Evolutionary conservation across 495 filamentous ascomycete species (phyloP).

Genomic region (Podospora anserina): DNA sequence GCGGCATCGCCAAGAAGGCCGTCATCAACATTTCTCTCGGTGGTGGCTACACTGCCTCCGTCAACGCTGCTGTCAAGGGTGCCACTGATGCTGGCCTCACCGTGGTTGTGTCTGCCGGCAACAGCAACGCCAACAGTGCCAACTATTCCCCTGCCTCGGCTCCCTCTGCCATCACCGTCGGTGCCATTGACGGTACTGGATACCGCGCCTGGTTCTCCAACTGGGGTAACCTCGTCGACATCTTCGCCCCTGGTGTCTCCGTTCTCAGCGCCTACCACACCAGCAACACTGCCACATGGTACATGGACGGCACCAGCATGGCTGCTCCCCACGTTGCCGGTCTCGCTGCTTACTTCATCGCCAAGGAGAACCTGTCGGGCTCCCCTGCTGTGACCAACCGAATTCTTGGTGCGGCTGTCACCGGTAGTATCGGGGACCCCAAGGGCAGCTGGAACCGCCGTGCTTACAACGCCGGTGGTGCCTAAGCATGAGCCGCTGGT

Average conservation of each 20-base stretch:
- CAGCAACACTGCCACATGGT: constrained; percentile 35
- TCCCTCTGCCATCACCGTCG: constrained; percentile 54
- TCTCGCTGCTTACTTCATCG: constrained; percentile 47
- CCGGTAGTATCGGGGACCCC: constrained; percentile 5
- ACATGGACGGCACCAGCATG: constrained; percentile 50
- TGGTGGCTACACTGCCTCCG: constrained; percentile 49
- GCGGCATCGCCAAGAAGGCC: constrained; percentile 34
- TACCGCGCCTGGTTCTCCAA: constrained; percentile 55
- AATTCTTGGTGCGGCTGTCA: constrained; percentile 5
- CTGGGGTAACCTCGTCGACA: constrained; percentile 56
- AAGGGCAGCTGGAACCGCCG: constrained; percentile 12
- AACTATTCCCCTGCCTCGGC: constrained; percentile 55
- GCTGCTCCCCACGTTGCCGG: constrained; percentile 52
- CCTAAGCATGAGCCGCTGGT: background rate
- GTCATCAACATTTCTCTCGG: constrained; percentile 56
- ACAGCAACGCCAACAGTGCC: constrained; percentile 39
- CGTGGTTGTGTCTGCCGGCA: constrained; percentile 54
- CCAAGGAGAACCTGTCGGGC: constrained; percentile 16
- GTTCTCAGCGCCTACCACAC: constrained; percentile 34
- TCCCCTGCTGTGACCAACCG: constrained; percentile 15
- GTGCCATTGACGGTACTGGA: constrained; percentile 48
- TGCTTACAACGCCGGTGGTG: constrained; percentile 18
- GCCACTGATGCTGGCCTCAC: constrained; percentile 48
- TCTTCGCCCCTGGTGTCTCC: constrained; percentile 56
- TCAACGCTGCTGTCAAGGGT: constrained; percentile 50